Conservation (phyloP, 768 basidiomycete species). For the Grammothele lineata region DNA sequence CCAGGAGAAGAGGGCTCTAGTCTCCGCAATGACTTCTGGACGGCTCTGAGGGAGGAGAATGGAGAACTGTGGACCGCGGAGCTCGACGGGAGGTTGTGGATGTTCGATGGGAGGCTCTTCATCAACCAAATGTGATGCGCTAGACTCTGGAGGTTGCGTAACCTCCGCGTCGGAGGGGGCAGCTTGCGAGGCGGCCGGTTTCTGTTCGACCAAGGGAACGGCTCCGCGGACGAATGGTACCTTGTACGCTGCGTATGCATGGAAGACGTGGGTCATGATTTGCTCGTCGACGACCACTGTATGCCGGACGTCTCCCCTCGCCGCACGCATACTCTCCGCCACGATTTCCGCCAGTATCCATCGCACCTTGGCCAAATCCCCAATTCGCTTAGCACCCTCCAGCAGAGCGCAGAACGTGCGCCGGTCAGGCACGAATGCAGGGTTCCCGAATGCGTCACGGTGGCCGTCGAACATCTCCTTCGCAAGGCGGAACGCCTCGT, state of each 20-base stretch:
- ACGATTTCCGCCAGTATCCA: slow-evolving; percentile 92
- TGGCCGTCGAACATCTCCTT: slow-evolving; percentile 83
- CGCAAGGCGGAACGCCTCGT: slow-evolving; percentile 80
- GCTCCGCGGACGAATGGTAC: slow-evolving; percentile 59
- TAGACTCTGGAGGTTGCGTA: too few relatives aligned
- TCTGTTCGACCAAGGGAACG: slow-evolving; percentile 37
- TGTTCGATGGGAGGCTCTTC: too few relatives aligned
- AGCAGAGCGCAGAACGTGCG: slow-evolving; percentile 80
- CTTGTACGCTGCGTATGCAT: slow-evolving; percentile 78
- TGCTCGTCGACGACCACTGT: slow-evolving; percentile 51
- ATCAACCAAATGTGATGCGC: too few relatives aligned
- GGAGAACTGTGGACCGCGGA: slow-evolving; percentile 4
- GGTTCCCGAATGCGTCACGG: slow-evolving; percentile 57
- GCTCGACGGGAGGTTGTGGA: neutral
- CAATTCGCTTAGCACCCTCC: slow-evolving; percentile 83
- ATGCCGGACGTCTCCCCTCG: slow-evolving; percentile 14
- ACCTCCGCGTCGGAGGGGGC: too few relatives aligned
- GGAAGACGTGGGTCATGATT: slow-evolving; percentile 80
- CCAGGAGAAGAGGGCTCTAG: slow-evolving; percentile 55
- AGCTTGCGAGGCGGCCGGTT: too few relatives aligned
- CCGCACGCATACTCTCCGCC: slow-evolving; percentile 28
- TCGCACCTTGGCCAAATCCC: slow-evolving; percentile 76
- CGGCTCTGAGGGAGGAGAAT: slow-evolving; percentile 63
- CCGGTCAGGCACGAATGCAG: slow-evolving; percentile 54
- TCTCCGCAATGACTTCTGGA: slow-evolving; percentile 71